phyloP scores from a whole-genome alignment of 1,284 basidiomycete species.

The Ustilago esculenta region DNA sequence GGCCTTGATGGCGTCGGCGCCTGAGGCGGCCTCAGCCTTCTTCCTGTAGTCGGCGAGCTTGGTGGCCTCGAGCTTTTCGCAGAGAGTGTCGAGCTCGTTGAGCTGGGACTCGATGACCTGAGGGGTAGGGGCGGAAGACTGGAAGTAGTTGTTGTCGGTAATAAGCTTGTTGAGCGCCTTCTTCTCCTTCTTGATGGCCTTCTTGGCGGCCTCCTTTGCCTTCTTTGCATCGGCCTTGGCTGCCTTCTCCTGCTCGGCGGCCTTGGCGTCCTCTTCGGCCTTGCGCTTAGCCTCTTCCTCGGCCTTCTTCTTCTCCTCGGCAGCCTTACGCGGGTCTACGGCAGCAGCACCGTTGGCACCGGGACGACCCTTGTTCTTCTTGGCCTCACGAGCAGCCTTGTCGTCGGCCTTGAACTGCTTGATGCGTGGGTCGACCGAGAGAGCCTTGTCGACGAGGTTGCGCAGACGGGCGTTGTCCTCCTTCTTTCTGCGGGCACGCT shows the following conservation, averaged over 20 bases:
- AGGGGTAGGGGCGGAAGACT: slow-evolving; percentile 69
- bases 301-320: slow-evolving; percentile 70
- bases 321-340: slow-evolving; percentile 46
- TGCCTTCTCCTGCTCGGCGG: slow-evolving; percentile 70
- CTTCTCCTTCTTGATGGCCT: slow-evolving; percentile 66
- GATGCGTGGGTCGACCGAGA: slow-evolving; percentile 90
- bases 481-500: slow-evolving; percentile 95
- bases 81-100: slow-evolving; percentile 71
- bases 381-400: slow-evolving; percentile 91
- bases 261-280: slow-evolving; percentile 76
- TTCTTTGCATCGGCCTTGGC: slow-evolving; percentile 89
- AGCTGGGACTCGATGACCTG: slow-evolving; percentile 72
- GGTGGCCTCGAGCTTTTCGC: slow-evolving; percentile 70
- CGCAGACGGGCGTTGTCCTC: slow-evolving; percentile 94
- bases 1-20: slow-evolving; percentile 66
- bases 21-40: slow-evolving; percentile 67
- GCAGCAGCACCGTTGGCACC: slow-evolving; percentile 63
- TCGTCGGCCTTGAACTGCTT: slow-evolving; percentile 97
- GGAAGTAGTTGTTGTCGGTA: slow-evolving; percentile 73
- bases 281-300: slow-evolving; percentile 78
- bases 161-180: slow-evolving; percentile 69
- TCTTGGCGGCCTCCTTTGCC: slow-evolving; percentile 75
- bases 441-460: slow-evolving; percentile 84
- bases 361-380: slow-evolving; percentile 76
- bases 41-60: slow-evolving; percentile 71